Conservation (phyloP, 2,329 filamentous ascomycete genomes). For the Sclerotinia minor region DNA sequence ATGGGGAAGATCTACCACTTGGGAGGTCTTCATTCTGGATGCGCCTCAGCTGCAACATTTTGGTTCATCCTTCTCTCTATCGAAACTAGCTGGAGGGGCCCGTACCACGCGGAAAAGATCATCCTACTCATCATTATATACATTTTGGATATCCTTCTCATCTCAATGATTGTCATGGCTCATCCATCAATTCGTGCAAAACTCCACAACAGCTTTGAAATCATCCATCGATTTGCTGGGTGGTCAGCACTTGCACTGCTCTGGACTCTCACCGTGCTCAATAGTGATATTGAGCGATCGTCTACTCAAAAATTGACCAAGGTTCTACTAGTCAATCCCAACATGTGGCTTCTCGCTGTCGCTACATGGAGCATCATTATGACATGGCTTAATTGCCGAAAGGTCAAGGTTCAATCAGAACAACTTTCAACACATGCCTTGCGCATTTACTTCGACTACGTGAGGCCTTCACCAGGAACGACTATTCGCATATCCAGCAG, state of each 20-base stretch:
- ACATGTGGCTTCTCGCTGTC: slow-evolving; percentile 67
- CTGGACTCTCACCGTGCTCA: slow-evolving; percentile 61
- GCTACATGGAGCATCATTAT: slow-evolving; percentile 66
- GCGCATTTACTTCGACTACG: slow-evolving; percentile 67
- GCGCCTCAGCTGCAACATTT: slow-evolving; percentile 49
- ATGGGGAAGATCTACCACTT: slow-evolving; percentile 54
- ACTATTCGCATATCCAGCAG: slow-evolving; percentile 60
- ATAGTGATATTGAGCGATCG: slow-evolving; percentile 48
- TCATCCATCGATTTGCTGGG: slow-evolving; percentile 70
- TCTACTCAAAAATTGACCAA: slow-evolving; percentile 37
- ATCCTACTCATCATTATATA: slow-evolving; percentile 54
- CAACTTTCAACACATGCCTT: slow-evolving; percentile 71
- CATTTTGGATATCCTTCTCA: slow-evolving; percentile 57
- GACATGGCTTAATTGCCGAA: slow-evolving; percentile 72
- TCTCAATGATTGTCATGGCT: slow-evolving; percentile 61
- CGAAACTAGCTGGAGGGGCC: slow-evolving; percentile 37
- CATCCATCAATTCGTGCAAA: slow-evolving; percentile 62
- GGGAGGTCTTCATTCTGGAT: slow-evolving; percentile 55
- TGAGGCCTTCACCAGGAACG: slow-evolving; percentile 56
- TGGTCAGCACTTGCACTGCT: slow-evolving; percentile 67
- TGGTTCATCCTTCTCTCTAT: slow-evolving; percentile 49
- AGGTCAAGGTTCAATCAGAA: slow-evolving; percentile 64
- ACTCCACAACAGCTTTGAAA: slow-evolving; percentile 69
- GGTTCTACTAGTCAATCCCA: slow-evolving; percentile 49
- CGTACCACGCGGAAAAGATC: slow-evolving; percentile 46